Evolutionary conservation across 2,329 filamentous ascomycete genomes (phyloP).

Genomic region (Clonostachys rhizophaga): DNA sequence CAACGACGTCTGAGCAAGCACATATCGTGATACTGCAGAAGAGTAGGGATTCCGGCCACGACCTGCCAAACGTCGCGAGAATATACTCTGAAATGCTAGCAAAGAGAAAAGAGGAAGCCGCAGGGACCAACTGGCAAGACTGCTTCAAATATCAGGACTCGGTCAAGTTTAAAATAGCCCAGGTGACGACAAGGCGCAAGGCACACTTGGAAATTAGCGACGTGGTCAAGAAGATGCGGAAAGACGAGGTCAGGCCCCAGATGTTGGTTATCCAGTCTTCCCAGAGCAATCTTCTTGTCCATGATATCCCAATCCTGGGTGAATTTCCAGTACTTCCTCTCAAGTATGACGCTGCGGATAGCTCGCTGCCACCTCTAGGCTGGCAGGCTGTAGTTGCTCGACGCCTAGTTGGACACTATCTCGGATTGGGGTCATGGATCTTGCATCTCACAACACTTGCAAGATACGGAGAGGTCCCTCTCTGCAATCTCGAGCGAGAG

Average conservation of each 20-base stretch:
- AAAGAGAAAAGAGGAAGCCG: conserved; percentile 59
- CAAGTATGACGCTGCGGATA: conserved; percentile 77
- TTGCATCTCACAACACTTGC: conserved; percentile 82
- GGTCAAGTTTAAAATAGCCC: conserved; percentile 78
- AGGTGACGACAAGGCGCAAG: conserved; percentile 86
- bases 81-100: conserved; percentile 77
- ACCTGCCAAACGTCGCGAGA: conserved; percentile 84
- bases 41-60: conserved; percentile 69
- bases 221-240: conserved; percentile 82
- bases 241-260: conserved; percentile 74
- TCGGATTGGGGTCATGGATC: conserved; percentile 91
- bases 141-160: conserved; percentile 85
- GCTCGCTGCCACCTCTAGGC: conserved; percentile 81
- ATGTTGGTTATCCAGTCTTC: conserved; percentile 90
- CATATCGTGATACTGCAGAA: conserved; percentile 86
- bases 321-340: conserved; percentile 83
- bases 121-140: conserved; percentile 69
- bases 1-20: conserved; percentile 72
- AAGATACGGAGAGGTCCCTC: conserved; percentile 86
- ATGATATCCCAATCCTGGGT: conserved; percentile 78
- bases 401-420: conserved; percentile 81
- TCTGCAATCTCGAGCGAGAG: conserved; percentile 93
- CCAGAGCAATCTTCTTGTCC: conserved; percentile 72
- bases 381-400: conserved; percentile 91
- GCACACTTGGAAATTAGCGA: conserved; percentile 86